Conservation (phyloP, 805 yeast genomes). For the Pichia phayaonensis region DNA sequence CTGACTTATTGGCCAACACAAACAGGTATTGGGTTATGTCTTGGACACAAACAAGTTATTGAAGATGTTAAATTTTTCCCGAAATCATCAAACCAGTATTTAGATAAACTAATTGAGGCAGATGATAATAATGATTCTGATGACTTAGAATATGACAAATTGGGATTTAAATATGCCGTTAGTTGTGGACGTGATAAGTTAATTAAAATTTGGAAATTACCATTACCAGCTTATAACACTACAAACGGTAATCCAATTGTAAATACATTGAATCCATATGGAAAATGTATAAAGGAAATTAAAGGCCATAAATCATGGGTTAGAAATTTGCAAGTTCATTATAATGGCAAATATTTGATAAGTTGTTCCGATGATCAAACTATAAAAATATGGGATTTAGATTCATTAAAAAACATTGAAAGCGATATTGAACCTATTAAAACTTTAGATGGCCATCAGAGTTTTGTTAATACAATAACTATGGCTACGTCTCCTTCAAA, state of each 20-base stretch:
- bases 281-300: conserved; percentile 47
- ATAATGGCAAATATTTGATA: conserved; percentile 61
- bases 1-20: conserved; percentile 60
- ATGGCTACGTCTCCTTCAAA: conserved; percentile 38
- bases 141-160: conserved; percentile 20
- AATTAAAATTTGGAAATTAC: conserved; percentile 71
- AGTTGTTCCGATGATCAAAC: conserved; percentile 76
- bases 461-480: conserved; percentile 58
- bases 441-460: conserved; percentile 57
- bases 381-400: conserved; percentile 72
- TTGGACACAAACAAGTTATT: conserved; percentile 79
- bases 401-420: conserved; percentile 18
- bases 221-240: conserved; percentile 46
- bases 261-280: conserved; percentile 47
- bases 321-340: conserved; percentile 59
- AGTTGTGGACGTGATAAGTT: conserved; percentile 76
- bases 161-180: conserved; percentile 67
- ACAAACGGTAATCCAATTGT: conserved; percentile 37
- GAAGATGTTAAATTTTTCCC: conserved; percentile 71
- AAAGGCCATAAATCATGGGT: conserved; percentile 87
- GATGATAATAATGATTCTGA: not conserved
- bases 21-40: conserved; percentile 54
- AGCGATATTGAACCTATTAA: conserved; percentile 9
- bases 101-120: conserved; percentile 37
- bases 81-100: conserved; percentile 32